A percentile compares a stretch with the other conserved stretches of the same genome.
These are phyloP conservation scores for Rhododendron ovatum DNA, from an alignment of 148 eudicot genomes.

Conservation along the genomic window DNA sequence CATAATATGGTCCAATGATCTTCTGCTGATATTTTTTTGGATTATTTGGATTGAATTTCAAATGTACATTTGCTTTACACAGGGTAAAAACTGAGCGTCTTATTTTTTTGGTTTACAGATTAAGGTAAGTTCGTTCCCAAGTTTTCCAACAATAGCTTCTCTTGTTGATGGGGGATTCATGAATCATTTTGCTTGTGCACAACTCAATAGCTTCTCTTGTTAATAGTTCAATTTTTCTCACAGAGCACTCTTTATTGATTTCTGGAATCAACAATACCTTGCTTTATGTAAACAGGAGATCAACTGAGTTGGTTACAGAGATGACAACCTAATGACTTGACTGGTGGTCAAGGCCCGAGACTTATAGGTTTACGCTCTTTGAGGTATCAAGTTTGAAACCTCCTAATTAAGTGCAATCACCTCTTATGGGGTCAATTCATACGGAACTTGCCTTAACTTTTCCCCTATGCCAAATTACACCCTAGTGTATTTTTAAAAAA, in stretches of 20 bases:
- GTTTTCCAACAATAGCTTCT: not conserved
- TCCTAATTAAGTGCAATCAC: too few relatives aligned
- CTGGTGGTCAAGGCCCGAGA: not conserved
- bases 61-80: not conserved
- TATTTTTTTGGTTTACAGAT: not conserved
- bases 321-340: not conserved
- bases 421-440: not conserved
- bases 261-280: not conserved
- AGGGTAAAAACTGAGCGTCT: not conserved
- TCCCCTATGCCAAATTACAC: too few relatives aligned
- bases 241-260: not conserved
- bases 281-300: not conserved
- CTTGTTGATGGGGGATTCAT: not conserved
- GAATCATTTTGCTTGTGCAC: not conserved
- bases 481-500: too few relatives aligned
- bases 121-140: not conserved
- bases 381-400: too few relatives aligned
- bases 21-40: not conserved
- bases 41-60: not conserved
- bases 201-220: not conserved
- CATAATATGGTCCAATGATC: conserved; percentile 11
- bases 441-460: not conserved
- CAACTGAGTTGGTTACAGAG: not conserved
- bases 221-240: not conserved
- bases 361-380: not conserved